phyloP scores from a whole-genome alignment of 2,329 filamentous ascomycete species.

The Talaromyces sp. region DNA sequence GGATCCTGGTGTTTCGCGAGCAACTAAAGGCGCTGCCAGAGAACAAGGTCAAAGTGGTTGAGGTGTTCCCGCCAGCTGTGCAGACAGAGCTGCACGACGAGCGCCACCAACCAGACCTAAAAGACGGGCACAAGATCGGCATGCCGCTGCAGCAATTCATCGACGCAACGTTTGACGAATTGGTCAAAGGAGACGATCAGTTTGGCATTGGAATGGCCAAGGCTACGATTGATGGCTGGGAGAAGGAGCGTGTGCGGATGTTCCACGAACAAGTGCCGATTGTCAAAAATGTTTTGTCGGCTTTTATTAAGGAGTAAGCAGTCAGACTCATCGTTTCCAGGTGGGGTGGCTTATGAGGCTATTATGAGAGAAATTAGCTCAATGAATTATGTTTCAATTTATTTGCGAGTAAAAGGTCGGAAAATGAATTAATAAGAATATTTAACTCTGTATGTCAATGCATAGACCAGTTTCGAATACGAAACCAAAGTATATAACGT shows the following conservation, averaged over 20 bases:
- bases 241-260: slow-evolving; percentile 10
- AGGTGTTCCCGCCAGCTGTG: slow-evolving; percentile 52
- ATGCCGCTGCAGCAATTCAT: slow-evolving; percentile 52
- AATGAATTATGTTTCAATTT: not conserved
- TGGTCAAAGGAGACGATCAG: slow-evolving; percentile 47
- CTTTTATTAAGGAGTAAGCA: not conserved
- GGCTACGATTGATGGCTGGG: slow-evolving; percentile 9
- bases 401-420: not conserved
- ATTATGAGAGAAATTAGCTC: not conserved
- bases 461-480: not conserved
- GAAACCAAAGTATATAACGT: not conserved
- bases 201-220: slow-evolving; percentile 44
- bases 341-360: not conserved
- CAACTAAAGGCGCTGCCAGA: slow-evolving; percentile 39
- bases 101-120: slow-evolving; percentile 50
- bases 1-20: slow-evolving; percentile 47
- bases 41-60: slow-evolving; percentile 48
- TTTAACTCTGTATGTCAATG: not conserved
- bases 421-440: not conserved
- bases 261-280: slow-evolving; percentile 7
- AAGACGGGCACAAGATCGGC: slow-evolving; percentile 45
- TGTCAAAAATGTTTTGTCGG: not conserved
- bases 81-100: slow-evolving; percentile 53
- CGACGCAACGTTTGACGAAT: slow-evolving; percentile 43
- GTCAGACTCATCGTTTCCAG: not conserved